A percentile compares a stretch with the other conserved stretches of the same genome.
These are phyloP conservation scores for Aquilaria malaccensis DNA, from an alignment of 345 rosid genomes.

Conservation along the genomic window DNA sequence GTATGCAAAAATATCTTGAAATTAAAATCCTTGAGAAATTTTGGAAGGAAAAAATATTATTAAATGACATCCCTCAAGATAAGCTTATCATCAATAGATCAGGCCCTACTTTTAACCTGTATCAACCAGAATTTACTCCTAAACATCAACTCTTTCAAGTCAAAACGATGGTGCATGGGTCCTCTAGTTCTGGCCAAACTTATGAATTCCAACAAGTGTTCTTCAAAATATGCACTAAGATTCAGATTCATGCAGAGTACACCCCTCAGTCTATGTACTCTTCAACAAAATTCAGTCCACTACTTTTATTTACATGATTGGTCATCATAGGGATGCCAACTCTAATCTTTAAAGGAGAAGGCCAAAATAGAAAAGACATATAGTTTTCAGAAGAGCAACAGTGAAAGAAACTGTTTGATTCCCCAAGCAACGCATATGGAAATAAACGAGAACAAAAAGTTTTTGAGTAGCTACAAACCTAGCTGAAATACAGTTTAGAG, in stretches of 20 bases:
- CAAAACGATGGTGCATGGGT: too few species aligned
- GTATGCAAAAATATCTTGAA: too few species aligned
- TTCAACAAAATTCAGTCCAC: constrained; percentile 7
- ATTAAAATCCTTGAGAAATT: too few species aligned
- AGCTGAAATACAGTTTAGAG: too few species aligned
- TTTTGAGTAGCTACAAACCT: too few species aligned
- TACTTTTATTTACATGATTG: neutral
- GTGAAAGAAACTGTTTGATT: neutral
- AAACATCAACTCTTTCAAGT: too few species aligned
- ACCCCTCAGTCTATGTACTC: constrained; percentile 2
- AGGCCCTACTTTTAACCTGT: constrained; percentile 12
- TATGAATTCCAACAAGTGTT: too few species aligned
- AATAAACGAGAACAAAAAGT: too few species aligned
- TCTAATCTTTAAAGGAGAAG: neutral
- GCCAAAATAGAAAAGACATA: too few species aligned
- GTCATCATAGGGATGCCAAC: constrained; percentile 3
- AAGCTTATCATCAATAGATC: neutral
- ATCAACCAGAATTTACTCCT: too few species aligned
- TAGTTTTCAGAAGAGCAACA: neutral
- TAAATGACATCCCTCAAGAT: neutral
- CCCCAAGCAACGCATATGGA: too few species aligned
- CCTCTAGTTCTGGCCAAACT: too few species aligned
- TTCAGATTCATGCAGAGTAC: constrained; percentile 4
- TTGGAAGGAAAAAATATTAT: neutral
- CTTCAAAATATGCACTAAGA: neutral